Base-by-base conservation (phyloP, 2,329 filamentous ascomycete genomes). In the Neophaeococcomyces mojaviensis region DNA sequence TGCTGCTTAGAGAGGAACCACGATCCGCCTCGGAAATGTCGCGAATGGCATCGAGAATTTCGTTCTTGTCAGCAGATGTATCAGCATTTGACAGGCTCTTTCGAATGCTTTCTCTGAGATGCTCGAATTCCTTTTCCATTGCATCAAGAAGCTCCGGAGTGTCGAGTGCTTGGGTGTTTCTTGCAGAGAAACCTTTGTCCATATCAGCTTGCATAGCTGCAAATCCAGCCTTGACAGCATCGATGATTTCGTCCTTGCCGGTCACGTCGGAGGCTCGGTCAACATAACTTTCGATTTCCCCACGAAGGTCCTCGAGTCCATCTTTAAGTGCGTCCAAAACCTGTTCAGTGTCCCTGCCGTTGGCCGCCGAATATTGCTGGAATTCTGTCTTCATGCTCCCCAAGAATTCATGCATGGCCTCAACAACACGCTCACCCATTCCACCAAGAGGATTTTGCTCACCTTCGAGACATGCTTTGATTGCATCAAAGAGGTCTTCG, bases 261-360 rank as follows among this genome's bases (percentile, higher is more conserved):
- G 81, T 75, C 1, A 78, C 74, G 49, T 84, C 84, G 13, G 79
- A 74, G 6, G 81, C 78, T 38, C 80, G 81, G 57, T 89, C 82
- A 48, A 92, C 81, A 54, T 94, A 94, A 35, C 71, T 72, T 59
- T 95, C 87, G 45, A 97, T 86, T 48, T 94, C 85, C 10, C 72
- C 68, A 9, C 88, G 81, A 5, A 97, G 76, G 54, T 79, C 82
- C 55, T 94, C 88, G 12, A 95, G 74, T 0, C 88, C 88, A 60
- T 94, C 87, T 55, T 88, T 90, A 35, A 94, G 82, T 1, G 88
- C 86, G 62, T 92, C 86, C 3, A 96, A 72, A 10, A 94, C 81
- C 62, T 95, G 87, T 62, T 95, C 88, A 0, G 88, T 90, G 60
- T 92, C 87, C 48, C 81, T 77, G 33, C 84, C 86, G 55, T 81